A percentile compares a stretch with the other conserved stretches of the same genome.
Evolutionary conservation across 768 basidiomycete species (phyloP).

Genomic region (Termitomyces sp.): DNA sequence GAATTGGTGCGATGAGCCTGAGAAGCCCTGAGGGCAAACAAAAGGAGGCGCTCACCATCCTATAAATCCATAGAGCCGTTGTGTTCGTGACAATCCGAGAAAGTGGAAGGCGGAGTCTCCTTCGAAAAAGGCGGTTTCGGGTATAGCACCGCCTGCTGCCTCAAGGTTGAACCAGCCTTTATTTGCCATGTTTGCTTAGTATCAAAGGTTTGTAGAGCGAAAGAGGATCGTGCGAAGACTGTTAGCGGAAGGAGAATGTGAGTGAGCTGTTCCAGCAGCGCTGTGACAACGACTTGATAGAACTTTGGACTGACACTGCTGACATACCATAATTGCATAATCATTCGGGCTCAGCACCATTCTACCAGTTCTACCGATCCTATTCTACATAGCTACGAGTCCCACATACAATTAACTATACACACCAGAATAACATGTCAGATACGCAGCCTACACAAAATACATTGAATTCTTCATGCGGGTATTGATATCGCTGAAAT

Average conservation of each 20-base stretch:
- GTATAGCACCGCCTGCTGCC: conserved; percentile 50
- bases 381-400: background rate
- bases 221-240: background rate
- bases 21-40: background rate
- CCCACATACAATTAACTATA: too few relatives aligned
- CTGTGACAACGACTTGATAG: background rate
- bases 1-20: background rate
- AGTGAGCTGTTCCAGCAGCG: conserved; percentile 30
- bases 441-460: conserved; percentile 17
- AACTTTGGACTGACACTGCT: background rate
- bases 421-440: background rate
- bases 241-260: background rate
- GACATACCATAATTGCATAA: conserved; percentile 9
- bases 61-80: conserved; percentile 81
- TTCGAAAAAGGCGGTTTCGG: conserved; percentile 82
- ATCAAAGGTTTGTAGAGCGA: background rate
- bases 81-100: conserved; percentile 71
- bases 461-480: conserved; percentile 24
- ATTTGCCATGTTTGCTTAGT: conserved; percentile 34
- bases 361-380: background rate
- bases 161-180: conserved; percentile 90
- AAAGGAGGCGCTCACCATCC: conserved; percentile 53
- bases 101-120: conserved; percentile 84
- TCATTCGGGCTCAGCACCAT: background rate
- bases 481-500: conserved; percentile 25